Base-by-base conservation (phyloP, 805 yeast species). In the Pichia thaimueangensis region DNA sequence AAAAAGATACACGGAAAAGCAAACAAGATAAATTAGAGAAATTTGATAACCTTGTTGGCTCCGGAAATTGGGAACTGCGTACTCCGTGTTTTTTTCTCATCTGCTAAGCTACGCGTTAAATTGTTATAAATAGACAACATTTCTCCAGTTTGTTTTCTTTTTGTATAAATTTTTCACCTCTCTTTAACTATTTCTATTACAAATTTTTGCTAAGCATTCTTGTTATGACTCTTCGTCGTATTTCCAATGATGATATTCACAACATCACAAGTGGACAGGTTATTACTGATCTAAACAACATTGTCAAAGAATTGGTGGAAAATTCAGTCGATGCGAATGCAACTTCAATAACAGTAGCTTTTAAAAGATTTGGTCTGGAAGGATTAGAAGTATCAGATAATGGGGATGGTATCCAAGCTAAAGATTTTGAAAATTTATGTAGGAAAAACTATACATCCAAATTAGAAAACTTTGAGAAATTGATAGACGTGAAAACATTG, bases 191-290 rank as follows among this genome's bases (percentile, higher is more conserved):
- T n/a, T n/a, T n/a, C n/a, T n/a, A n/a, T n/a, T n/a, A n/a, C n/a
- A n/a, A n/a, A n/a, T n/a, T n/a, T n/a, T n/a, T n/a, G n/a, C n/a
- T n/a, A n/a, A n/a, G n/a, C n/a, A n/a, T n/a, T n/a, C n/a, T 19
- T 30, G 13, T 12, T 30, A 33, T 58, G 62, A 29, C 57, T 10
- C 62, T 69, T 13, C 45, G 54, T 27, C 66, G 68, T 5, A 74
- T 80, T 22, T 68, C 66, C 28, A 49, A 49, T 1, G 51, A 53
- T 9, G 95, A 89, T 51, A 71, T 88, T 6, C 86, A 84, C 50
- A 69, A 73, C 45, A 77, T 91, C 44, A 87, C 96, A 0, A 86
- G 97, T 0, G 96, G 96, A 0, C 98, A 93, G 59, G 97, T 93
- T 12, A 84, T 93, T 11, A 74, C 80, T 5, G 95, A 86, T 52